Base-by-base conservation (phyloP, 1,284 basidiomycete genomes). In the Ceratobasidium sp. region DNA sequence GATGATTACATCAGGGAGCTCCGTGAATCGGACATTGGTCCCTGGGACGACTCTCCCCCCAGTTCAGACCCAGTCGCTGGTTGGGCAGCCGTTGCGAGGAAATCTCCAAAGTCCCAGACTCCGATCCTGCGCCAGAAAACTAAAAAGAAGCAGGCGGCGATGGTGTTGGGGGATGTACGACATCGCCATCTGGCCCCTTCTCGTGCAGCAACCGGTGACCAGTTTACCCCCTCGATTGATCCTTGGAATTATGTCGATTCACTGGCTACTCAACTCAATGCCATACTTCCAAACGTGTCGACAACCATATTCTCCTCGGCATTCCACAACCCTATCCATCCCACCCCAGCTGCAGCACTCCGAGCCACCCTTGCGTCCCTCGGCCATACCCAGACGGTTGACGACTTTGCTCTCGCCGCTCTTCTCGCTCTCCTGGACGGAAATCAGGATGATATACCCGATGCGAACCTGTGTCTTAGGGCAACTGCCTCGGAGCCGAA, bases 391-490 rank as follows among this genome's bases (percentile, higher is more conserved):
- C 34, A 71, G 12, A 71, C 69, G 1, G 57, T 71, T 39, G 69
- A 71, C 46, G 69, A 71, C 32, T 71, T 71, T 60, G 69, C 69
- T 12, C 69, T 71, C 14, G 45, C 45, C 14, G 55, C 69, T 1
- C 46, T 71, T 8, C 18, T 71, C 10, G 9, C 55, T 0, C 57
- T 71, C 12, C 52, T 71, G 26, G 67, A 71, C 32, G 57, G 28
- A 48, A 39, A 10, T 2, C 21, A 50, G 14, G 57, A 59, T 1
- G 69, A 61, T 18, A 55, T 62, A 23, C 53, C 52, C 3, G 72
- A 73, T 48, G 72, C 72, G 8, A 70, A 41, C 45, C 21, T 73
- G 18, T 73, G 72, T 28, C 72, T 73, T 36, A 45, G 41, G 32
- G 72, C 72, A 12, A 70, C 65, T 21, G 58, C 65, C 8, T 62